Base-by-base conservation (phyloP, 2,329 filamentous ascomycete genomes). In the Uncinocarpus reesii region DNA sequence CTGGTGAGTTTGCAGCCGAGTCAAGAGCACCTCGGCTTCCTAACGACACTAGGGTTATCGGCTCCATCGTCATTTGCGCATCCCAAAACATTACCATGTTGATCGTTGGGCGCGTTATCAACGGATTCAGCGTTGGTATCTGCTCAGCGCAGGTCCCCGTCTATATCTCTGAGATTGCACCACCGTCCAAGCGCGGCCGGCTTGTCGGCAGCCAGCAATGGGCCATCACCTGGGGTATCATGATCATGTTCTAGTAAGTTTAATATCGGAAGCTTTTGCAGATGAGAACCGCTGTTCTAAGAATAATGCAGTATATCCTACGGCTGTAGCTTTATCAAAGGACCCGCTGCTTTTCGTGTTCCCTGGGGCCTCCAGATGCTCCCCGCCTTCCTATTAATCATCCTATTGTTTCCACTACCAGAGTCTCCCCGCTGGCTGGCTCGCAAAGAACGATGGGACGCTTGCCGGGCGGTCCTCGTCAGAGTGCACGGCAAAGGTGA, bases 401-500 rank as follows among this genome's bases (percentile, higher is more conserved):
- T 71, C 36, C 78, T 75, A 42, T 74, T 83, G 67, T 54, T 59
- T n/a, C 40, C 62, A 37, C 55, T 68, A 11, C 79, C 79, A 11
- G 75, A 80, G 49, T 80, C 76, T 1, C 79, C 78, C 2, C 70
- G 79, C 57, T 83, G 79, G 79, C 68, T 83, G 13, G 79, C 78
- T 11, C 74, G 74, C 54, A 73, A 80, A 23, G 78, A 79, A 47
- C 74, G 78, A 8, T 79, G 76, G 67, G 73, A 79, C 53, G 78
- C 71, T 21, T 63, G 61, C 45, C 68, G 51, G 60, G 23, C 61
- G 0, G 70, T 80, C 26, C 63, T 81, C 52, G 67, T 66, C 2
- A 61, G 76, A 32, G 70, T 84, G 1, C 81, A 85, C 58, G 80
- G 76, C 32, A 72, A 81, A 47, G 83, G 84, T 1, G 76, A 88